Percentiles rank a stretch among this genome's conserved stretches.
These are phyloP conservation scores for Penicillium riverlandense DNA, from an alignment of 495 filamentous ascomycete species.

Conservation along the genomic window DNA sequence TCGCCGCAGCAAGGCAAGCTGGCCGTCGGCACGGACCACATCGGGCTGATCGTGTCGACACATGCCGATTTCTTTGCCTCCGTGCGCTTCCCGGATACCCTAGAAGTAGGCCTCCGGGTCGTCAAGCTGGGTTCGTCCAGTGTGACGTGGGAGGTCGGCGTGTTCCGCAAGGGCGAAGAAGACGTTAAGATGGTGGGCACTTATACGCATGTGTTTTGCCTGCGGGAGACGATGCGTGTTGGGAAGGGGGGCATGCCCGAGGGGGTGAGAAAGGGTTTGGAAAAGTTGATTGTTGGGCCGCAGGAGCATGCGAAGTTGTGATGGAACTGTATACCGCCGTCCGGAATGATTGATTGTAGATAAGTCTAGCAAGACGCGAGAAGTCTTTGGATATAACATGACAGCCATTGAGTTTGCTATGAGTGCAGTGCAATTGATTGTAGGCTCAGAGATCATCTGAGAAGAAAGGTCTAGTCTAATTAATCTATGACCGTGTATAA, in stretches of 20 bases:
- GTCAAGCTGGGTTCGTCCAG: constrained; percentile 79
- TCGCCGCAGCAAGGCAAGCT: constrained; percentile 1
- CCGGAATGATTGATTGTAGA: background rate
- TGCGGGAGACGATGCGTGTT: constrained; percentile 63
- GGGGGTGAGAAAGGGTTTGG: constrained; percentile 34
- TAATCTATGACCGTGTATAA: background rate
- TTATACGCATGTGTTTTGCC: constrained; percentile 85
- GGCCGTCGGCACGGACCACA: constrained; percentile 10
- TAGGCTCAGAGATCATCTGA: background rate
- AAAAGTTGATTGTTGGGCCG: constrained; percentile 35
- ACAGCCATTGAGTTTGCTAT: too few relatives aligned
- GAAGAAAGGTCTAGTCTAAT: background rate
- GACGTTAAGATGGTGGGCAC: constrained; percentile 77
- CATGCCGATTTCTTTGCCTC: constrained; percentile 79
- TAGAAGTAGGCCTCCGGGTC: constrained; percentile 77
- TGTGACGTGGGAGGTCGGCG: constrained; percentile 85
- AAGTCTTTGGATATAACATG: too few relatives aligned
- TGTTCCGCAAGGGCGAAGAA: constrained; percentile 73
- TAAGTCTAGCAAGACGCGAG: background rate
- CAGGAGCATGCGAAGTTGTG: constrained; percentile 15
- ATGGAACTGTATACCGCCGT: background rate
- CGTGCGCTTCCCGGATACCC: constrained; percentile 72
- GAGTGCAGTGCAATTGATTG: too few relatives aligned
- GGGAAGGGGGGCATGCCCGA: constrained; percentile 40
- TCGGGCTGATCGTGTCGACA: constrained; percentile 65